These are phyloP conservation scores for Bromus sterilis DNA, from an alignment of 176 grass and related monocot species.

Conservation along the genomic window DNA sequence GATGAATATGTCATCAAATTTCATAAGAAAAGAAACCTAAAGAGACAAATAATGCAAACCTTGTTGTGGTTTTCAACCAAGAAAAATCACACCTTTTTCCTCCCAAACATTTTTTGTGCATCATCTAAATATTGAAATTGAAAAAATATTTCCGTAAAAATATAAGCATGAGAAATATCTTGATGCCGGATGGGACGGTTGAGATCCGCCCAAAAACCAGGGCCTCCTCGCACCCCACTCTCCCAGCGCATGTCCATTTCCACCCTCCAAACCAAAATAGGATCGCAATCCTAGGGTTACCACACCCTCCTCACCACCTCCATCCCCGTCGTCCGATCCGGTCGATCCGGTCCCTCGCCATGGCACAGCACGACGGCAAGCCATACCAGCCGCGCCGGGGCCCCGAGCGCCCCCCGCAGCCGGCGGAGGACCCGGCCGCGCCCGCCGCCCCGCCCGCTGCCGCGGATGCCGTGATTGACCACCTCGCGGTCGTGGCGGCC, in stretches of 20 bases:
- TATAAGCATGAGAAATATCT: background rate
- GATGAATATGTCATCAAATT: too few relatives aligned
- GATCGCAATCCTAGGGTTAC: conserved; percentile 71
- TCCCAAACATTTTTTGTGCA: too few relatives aligned
- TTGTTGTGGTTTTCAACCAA: too few relatives aligned
- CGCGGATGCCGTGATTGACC: conserved; percentile 8
- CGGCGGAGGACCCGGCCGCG: conserved; percentile 2
- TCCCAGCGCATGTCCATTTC: conserved; percentile 11
- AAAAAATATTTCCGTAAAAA: too few relatives aligned
- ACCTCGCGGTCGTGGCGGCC: conserved; percentile 40
- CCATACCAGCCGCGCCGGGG: conserved; percentile 66
- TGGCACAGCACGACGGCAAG: conserved; percentile 78
- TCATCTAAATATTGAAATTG: too few relatives aligned
- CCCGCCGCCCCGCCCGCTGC: background rate
- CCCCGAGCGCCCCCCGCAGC: conserved; percentile 39
- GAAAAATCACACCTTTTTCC: too few relatives aligned
- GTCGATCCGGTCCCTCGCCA: conserved; percentile 32
- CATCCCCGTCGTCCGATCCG: conserved; percentile 48
- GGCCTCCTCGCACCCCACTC: background rate
- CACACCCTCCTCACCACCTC: background rate
- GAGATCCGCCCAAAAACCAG: background rate
- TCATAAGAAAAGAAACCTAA: too few relatives aligned
- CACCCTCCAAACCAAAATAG: conserved; percentile 38
- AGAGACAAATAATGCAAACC: too few relatives aligned
- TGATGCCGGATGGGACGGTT: conserved; percentile 5